These are phyloP conservation scores for Volvox reticuliferus DNA, from an alignment of 139 green algal species.

Conservation along the genomic window DNA sequence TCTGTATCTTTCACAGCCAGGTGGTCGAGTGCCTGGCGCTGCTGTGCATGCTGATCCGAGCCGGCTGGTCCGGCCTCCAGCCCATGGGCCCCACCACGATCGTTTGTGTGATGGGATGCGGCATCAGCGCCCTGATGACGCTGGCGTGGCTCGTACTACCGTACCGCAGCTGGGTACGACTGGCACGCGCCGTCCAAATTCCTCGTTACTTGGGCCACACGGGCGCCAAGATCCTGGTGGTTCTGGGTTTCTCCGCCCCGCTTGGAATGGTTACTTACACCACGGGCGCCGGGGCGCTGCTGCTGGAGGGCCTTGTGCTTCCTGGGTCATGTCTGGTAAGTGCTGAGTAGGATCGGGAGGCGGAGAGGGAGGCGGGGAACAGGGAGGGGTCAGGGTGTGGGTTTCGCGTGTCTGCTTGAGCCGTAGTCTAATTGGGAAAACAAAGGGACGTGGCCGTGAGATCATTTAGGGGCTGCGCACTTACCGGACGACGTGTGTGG, in stretches of 20 bases:
- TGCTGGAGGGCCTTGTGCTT: constrained; percentile 19
- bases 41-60: neutral
- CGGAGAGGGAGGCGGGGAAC: neutral
- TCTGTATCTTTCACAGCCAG: neutral
- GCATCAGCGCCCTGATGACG: neutral
- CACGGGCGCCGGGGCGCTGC: neutral
- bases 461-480: too few relatives aligned
- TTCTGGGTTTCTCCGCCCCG: neutral
- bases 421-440: neutral
- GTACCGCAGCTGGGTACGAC: neutral
- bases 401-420: neutral
- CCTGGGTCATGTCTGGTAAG: neutral
- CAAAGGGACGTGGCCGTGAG: neutral
- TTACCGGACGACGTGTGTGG: too few relatives aligned
- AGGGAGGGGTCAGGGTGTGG: neutral
- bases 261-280: neutral
- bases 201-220: constrained; percentile 11
- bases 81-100: neutral
- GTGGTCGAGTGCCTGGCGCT: constrained; percentile 17
- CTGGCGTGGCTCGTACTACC: constrained; percentile 18
- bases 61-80: neutral
- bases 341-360: neutral
- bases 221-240: constrained; percentile 12
- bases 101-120: neutral
- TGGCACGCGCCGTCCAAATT: neutral